These are phyloP conservation scores for Phaeolepiota aurea DNA, from an alignment of 768 basidiomycete genomes.

Conservation along the genomic window DNA sequence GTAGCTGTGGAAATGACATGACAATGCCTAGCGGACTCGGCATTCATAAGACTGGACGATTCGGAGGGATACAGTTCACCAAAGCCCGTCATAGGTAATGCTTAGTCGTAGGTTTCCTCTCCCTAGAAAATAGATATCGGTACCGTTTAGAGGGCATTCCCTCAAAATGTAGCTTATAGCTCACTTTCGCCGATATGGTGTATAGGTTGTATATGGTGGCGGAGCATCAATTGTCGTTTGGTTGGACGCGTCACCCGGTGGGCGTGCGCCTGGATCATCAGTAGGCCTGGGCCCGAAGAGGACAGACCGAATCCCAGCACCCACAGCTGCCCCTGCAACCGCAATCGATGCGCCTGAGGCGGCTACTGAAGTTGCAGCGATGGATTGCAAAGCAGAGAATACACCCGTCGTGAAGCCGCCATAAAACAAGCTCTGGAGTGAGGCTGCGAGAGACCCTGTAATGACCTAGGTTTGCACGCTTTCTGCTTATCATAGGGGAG, in stretches of 20 bases:
- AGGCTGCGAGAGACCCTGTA: neutral
- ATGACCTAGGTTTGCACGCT: no score
- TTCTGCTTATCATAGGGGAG: no score
- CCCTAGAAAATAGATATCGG: no score
- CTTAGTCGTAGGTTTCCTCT: no score
- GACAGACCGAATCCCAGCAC: neutral
- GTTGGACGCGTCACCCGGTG: neutral
- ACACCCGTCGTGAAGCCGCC: neutral
- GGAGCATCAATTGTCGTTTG: neutral
- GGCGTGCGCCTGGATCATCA: neutral
- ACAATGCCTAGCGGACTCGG: no score
- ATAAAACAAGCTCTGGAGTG: neutral
- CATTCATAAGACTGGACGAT: no score
- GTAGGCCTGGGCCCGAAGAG: neutral
- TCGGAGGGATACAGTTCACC: no score
- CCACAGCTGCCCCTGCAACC: neutral
- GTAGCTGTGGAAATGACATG: no score
- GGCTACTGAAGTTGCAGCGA: neutral
- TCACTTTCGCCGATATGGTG: no score
- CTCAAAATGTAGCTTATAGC: no score
- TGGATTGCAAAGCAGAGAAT: conserved; percentile 1
- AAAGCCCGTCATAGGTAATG: no score
- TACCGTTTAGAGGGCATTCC: no score
- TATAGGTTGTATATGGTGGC: neutral
- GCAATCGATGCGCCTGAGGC: neutral